phyloP scores from a whole-genome alignment of 1,284 basidiomycete species.

The Fereydounia khargensis region DNA sequence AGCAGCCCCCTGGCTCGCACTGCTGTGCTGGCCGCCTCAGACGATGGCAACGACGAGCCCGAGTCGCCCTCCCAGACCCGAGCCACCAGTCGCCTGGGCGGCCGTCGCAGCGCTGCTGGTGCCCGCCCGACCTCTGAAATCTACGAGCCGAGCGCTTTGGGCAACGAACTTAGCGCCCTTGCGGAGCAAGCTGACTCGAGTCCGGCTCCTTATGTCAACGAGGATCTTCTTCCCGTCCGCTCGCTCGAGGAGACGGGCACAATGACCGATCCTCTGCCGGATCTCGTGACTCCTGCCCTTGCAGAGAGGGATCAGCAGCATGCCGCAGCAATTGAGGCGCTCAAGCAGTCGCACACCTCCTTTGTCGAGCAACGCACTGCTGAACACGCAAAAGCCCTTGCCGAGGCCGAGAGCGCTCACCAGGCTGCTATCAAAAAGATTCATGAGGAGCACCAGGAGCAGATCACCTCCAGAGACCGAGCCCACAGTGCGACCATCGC shows the following conservation, averaged over 20 bases:
- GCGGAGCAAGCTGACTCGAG: constrained; percentile 11
- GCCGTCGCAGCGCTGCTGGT: constrained; percentile 20
- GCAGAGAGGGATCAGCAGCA: constrained; percentile 23
- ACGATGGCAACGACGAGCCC: no score
- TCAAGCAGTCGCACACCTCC: constrained; percentile 15
- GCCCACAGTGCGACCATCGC: constrained; percentile 15
- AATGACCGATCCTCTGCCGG: constrained; percentile 32
- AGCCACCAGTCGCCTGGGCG: constrained; percentile 10
- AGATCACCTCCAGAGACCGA: constrained; percentile 13
- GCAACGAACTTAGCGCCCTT: constrained; percentile 26
- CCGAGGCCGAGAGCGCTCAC: constrained; percentile 1
- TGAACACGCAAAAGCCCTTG: constrained; percentile 29
- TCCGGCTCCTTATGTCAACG: no score
- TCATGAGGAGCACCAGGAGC: constrained; percentile 19
- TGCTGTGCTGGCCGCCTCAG: constrained; percentile 8
- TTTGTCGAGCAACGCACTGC: constrained; percentile 21
- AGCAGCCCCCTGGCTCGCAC: constrained; percentile 31
- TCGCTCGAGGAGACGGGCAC: constrained; percentile 6
- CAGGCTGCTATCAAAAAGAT: background rate
- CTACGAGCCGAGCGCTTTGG: constrained; percentile 33
- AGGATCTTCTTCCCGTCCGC: constrained; percentile 9
- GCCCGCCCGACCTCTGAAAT: constrained; percentile 23
- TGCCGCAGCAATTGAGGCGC: constrained; percentile 2
- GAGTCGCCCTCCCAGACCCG: constrained; percentile 12
- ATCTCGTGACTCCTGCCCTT: constrained; percentile 25